Conservation (phyloP, 352 stramenopile genomes). For the Pythium dissotocum region DNA sequence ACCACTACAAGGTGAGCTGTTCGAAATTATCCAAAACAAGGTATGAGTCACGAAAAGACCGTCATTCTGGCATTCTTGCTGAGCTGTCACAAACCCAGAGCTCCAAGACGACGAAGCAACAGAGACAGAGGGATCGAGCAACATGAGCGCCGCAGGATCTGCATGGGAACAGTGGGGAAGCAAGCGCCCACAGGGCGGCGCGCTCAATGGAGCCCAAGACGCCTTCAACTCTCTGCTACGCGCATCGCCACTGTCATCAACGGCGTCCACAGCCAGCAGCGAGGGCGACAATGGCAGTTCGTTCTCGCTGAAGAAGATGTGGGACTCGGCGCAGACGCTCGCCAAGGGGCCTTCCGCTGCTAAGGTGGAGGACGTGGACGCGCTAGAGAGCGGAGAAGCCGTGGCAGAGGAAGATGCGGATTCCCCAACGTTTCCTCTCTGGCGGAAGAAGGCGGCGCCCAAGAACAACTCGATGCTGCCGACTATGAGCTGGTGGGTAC, state of each 20-base stretch:
- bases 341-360: constrained; percentile 34
- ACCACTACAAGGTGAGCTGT: constrained; percentile 1
- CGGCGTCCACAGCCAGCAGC: constrained; percentile 37
- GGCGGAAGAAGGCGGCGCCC: constrained; percentile 37
- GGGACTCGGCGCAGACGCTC: constrained; percentile 59
- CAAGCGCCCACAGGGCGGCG: constrained; percentile 45
- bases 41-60: background rate
- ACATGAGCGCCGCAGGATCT: constrained; percentile 13
- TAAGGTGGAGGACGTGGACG: constrained; percentile 31
- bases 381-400: constrained; percentile 49
- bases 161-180: constrained; percentile 75
- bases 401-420: constrained; percentile 28
- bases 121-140: background rate
- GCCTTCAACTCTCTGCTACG: constrained; percentile 55
- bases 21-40: constrained; percentile 3
- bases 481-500: constrained; percentile 55
- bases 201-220: constrained; percentile 41
- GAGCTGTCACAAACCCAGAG: constrained; percentile 3
- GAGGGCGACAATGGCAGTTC: constrained; percentile 25
- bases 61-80: constrained; percentile 5
- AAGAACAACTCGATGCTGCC: constrained; percentile 39
- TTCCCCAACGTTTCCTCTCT: constrained; percentile 40
- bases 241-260: constrained; percentile 46
- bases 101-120: background rate
- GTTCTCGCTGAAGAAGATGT: constrained; percentile 62